These are phyloP conservation scores for Hymenotorrendiella dingleyae DNA, from an alignment of 2,329 filamentous ascomycete genomes.

Conservation along the genomic window DNA sequence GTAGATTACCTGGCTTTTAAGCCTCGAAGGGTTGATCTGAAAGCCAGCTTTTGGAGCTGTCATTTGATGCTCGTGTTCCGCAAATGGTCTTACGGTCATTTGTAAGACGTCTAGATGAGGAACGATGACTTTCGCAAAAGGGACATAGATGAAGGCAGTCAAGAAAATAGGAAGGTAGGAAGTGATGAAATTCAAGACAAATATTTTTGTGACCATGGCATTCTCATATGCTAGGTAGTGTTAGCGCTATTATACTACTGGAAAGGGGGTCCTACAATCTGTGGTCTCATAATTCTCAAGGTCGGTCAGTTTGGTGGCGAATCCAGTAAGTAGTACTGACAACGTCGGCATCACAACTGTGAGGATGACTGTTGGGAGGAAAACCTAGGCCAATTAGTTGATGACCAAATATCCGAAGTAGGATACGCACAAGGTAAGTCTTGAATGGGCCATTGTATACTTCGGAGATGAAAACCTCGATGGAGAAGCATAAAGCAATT, in stretches of 20 bases:
- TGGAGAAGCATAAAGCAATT: constrained; percentile 80
- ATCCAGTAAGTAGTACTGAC: constrained; percentile 64
- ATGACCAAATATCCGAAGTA: not conserved
- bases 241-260: constrained; percentile 8
- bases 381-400: constrained; percentile 50
- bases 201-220: constrained; percentile 85
- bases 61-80: constrained; percentile 67
- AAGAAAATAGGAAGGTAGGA: constrained; percentile 90
- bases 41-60: constrained; percentile 56
- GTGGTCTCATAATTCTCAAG: constrained; percentile 91
- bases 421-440: constrained; percentile 61
- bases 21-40: constrained; percentile 72
- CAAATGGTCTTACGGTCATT: constrained; percentile 66
- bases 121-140: constrained; percentile 77
- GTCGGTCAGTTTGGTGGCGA: constrained; percentile 72
- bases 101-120: constrained; percentile 83
- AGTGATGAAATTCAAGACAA: constrained; percentile 93
- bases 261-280: constrained; percentile 44
- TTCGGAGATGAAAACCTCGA: constrained; percentile 94
- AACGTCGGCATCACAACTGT: constrained; percentile 75
- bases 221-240: constrained; percentile 60
- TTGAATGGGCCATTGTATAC: constrained; percentile 89
- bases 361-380: constrained; percentile 84
- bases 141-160: constrained; percentile 90
- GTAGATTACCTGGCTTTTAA: constrained; percentile 90